Evolutionary conservation across 192 early-diverging fungal genomes (phyloP).

Genomic region (Cladochytrium replicatum): DNA sequence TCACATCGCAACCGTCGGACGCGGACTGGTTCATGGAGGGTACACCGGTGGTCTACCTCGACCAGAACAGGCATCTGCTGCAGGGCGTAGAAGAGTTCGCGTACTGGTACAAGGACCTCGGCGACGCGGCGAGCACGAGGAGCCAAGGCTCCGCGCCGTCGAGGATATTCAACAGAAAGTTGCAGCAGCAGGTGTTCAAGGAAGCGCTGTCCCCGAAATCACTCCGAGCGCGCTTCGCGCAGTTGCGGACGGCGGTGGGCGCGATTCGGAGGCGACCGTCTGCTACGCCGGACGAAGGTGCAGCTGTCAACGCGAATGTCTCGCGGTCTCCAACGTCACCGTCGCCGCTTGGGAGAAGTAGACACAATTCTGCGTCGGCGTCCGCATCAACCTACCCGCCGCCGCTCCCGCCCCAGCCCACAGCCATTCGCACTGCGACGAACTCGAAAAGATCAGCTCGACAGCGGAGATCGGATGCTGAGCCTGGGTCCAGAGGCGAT

Average conservation of each 20-base stretch:
- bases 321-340: neutral
- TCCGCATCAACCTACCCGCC: neutral
- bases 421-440: neutral
- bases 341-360: too few relatives aligned
- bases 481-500: neutral
- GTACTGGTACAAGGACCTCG: constrained; percentile 7
- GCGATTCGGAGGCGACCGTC: constrained; percentile 23
- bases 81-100: neutral
- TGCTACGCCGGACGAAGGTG: neutral
- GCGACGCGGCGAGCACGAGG: neutral
- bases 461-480: constrained; percentile 1
- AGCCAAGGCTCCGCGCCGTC: constrained; percentile 6
- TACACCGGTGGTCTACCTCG: constrained; percentile 74
- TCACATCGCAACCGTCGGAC: neutral
- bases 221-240: constrained; percentile 61
- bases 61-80: constrained; percentile 86
- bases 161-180: constrained; percentile 46
- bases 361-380: too few relatives aligned
- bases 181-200: constrained; percentile 80
- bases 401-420: neutral
- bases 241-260: constrained; percentile 27
- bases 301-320: neutral
- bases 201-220: constrained; percentile 86
- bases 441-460: too few relatives aligned
- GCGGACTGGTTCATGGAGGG: constrained; percentile 19